phyloP scores from a whole-genome alignment of 2,329 filamentous ascomycete genomes.

The Exophiala spinifera region DNA sequence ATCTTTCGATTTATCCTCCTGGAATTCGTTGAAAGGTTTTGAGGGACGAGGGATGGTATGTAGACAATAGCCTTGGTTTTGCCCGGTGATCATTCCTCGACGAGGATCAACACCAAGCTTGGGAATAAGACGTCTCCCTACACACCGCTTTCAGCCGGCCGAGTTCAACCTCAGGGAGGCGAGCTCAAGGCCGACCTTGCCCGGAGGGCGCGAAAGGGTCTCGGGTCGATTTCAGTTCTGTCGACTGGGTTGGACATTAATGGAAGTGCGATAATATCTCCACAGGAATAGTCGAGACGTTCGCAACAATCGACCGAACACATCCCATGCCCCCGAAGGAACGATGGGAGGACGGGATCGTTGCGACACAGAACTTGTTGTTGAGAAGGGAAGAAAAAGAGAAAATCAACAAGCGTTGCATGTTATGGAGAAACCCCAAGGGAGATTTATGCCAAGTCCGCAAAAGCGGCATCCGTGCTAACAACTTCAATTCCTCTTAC shows the following conservation, averaged over 20 bases:
- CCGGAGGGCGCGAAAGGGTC: constrained; percentile 6
- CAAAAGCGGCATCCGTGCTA: not conserved
- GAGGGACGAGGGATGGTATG: constrained; percentile 3
- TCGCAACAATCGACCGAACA: constrained; percentile 18
- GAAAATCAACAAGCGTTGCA: not conserved
- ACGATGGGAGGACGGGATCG: constrained; percentile 13
- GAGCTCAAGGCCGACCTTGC: constrained; percentile 16
- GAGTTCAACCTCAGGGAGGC: constrained; percentile 18
- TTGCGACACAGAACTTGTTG: constrained; percentile 18
- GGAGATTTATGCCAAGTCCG: constrained; percentile 4
- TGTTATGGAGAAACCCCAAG: not conserved
- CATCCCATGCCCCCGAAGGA: not conserved
- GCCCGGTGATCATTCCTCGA: constrained; percentile 27
- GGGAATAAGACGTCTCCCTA: constrained; percentile 29
- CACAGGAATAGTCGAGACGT: constrained; percentile 14
- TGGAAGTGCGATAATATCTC: constrained; percentile 20
- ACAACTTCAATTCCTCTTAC: too few species aligned
- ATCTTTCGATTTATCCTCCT: too few species aligned
- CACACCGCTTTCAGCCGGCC: constrained; percentile 16
- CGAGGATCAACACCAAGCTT: constrained; percentile 27
- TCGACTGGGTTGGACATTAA: constrained; percentile 26
- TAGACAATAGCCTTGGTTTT: constrained; percentile 29
- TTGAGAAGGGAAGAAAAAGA: constrained; percentile 7
- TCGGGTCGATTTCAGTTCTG: constrained; percentile 26
- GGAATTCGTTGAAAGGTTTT: not conserved